Evolutionary conservation across 306 rosid species (phyloP).

Genomic region (Lathyrus tuberosus): DNA sequence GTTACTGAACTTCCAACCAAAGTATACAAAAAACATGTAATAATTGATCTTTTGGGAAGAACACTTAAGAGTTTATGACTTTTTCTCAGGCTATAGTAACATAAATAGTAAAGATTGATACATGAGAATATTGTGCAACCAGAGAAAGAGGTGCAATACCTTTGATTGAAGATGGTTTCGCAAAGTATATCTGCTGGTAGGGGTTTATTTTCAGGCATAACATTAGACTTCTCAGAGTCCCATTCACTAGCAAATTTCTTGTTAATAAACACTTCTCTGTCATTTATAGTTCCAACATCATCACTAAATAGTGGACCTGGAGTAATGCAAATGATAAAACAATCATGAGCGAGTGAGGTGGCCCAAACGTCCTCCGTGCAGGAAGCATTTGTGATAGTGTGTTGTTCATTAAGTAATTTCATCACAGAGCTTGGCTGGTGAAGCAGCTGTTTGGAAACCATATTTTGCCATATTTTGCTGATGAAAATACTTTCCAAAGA

Average conservation of each 20-base stretch:
- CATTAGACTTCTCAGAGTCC: conserved; percentile 44
- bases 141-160: conserved; percentile 50
- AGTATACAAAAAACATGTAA: conserved; percentile 24
- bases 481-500: conserved; percentile 26
- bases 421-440: no score
- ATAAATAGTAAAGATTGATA: neutral
- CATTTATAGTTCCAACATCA: conserved; percentile 50
- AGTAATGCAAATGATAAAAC: conserved; percentile 29
- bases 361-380: neutral
- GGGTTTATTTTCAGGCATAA: conserved; percentile 38
- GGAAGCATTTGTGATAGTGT: neutral
- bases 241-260: conserved; percentile 40
- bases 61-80: neutral
- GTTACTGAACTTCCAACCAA: conserved; percentile 11
- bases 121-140: conserved; percentile 13
- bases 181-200: conserved; percentile 47
- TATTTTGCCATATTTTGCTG: conserved; percentile 38
- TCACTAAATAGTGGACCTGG: conserved; percentile 58
- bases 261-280: conserved; percentile 34
- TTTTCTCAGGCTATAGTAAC: no score
- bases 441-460: conserved; percentile 44
- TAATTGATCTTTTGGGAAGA: neutral
- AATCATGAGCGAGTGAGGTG: conserved; percentile 24
- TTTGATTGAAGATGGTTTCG: conserved; percentile 84
- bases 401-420: neutral